These are phyloP conservation scores for Spergularia azorica DNA, from an alignment of 179 eudicot genomes.

Conservation along the genomic window DNA sequence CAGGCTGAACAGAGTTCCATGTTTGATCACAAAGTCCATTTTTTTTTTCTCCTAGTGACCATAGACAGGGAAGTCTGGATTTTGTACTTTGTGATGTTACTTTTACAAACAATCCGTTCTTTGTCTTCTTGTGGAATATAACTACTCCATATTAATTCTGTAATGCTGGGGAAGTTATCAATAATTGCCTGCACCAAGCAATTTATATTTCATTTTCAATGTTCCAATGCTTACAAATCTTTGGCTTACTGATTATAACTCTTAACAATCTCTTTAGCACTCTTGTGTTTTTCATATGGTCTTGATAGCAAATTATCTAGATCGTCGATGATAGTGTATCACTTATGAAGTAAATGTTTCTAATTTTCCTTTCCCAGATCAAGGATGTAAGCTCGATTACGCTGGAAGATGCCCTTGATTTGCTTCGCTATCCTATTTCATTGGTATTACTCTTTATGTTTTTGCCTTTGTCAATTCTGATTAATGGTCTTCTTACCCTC, in stretches of 20 bases:
- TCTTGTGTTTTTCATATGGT: not conserved
- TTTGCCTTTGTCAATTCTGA: slow-evolving; percentile 6
- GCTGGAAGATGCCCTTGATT: slow-evolving; percentile 69
- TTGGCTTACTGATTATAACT: not conserved
- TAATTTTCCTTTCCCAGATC: slow-evolving; percentile 42
- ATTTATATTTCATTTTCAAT: not conserved
- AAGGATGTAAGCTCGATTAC: slow-evolving; percentile 58
- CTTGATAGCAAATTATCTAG: not conserved
- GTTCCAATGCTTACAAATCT: slow-evolving; percentile 3
- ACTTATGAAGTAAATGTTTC: slow-evolving; percentile 1
- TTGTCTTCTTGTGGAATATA: not conserved
- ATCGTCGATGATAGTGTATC: slow-evolving; percentile 13
- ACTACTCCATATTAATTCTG: not conserved
- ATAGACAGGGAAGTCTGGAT: not conserved
- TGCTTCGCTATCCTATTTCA: slow-evolving; percentile 73
- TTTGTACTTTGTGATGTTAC: not conserved
- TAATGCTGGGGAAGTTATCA: not conserved
- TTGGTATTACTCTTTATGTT: slow-evolving; percentile 45
- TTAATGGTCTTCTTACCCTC: not conserved
- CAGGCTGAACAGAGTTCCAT: not conserved
- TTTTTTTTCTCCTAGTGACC: not conserved
- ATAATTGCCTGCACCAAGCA: not conserved
- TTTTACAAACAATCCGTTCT: not conserved
- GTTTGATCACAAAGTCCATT: not conserved
- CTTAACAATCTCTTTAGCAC: not conserved